A percentile compares a stretch with the other conserved stretches of the same genome.
Evolutionary conservation across 306 rosid genomes (phyloP).

Genomic region (Canavalia gladiata): DNA sequence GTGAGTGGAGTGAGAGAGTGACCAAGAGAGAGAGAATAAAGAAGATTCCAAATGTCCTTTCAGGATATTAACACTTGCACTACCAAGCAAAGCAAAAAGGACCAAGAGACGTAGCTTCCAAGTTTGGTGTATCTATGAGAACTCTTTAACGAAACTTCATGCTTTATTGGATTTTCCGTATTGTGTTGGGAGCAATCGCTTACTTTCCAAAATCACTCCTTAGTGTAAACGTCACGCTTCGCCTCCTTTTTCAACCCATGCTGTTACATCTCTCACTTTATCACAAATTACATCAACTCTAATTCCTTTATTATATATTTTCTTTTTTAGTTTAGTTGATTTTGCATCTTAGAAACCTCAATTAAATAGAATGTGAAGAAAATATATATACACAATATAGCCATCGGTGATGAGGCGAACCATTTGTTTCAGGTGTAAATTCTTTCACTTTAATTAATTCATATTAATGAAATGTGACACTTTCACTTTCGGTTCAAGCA

Average conservation of each 20-base stretch:
- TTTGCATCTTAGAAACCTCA: too few species aligned
- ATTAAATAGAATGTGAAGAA: too few species aligned
- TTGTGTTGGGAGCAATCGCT: conserved; percentile 3
- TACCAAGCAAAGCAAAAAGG: conserved; percentile 31
- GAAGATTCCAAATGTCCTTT: conserved; percentile 42
- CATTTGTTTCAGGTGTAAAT: too few species aligned
- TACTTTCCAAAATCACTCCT: neutral
- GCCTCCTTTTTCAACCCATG: neutral
- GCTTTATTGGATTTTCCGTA: conserved; percentile 12
- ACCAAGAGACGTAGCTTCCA: conserved; percentile 47
- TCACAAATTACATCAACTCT: neutral
- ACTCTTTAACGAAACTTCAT: neutral
- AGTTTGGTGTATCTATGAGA: neutral
- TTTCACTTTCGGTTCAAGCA: neutral
- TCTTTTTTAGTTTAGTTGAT: neutral
- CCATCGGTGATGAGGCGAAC: too few species aligned
- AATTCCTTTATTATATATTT: too few species aligned
- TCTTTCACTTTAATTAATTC: too few species aligned
- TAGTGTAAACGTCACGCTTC: conserved; percentile 9
- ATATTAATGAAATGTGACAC: neutral
- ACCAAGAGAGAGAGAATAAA: neutral
- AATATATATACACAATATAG: too few species aligned
- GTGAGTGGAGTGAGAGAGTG: neutral
- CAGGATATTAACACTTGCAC: neutral
- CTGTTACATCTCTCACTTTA: neutral